Conservation (phyloP, 306 rosid genomes). For the Vigna trinervia region DNA sequence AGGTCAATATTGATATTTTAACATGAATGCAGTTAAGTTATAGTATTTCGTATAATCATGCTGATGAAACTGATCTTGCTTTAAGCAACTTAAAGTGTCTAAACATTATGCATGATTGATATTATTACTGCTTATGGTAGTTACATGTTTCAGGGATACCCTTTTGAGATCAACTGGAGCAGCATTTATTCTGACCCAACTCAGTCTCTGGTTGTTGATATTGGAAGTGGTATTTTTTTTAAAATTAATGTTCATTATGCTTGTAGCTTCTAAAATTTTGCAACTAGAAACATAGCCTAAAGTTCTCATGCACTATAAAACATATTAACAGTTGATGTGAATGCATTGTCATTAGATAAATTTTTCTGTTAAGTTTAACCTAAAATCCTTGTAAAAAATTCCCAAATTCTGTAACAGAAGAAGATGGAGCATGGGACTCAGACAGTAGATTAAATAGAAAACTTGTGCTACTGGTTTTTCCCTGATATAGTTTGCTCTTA, state of each 20-base stretch:
- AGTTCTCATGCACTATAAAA: conserved; percentile 19
- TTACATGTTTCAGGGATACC: conserved; percentile 81
- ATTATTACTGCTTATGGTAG: conserved; percentile 36
- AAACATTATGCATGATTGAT: conserved; percentile 17
- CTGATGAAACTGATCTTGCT: conserved; percentile 31
- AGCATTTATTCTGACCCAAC: conserved; percentile 58
- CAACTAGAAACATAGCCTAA: conserved; percentile 7
- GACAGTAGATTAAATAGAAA: conserved; percentile 2
- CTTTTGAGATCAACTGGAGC: conserved; percentile 78
- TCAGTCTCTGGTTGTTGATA: conserved; percentile 85
- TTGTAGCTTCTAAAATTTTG: conserved; percentile 9
- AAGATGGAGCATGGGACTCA: neutral
- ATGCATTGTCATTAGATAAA: neutral
- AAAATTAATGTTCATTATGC: conserved; percentile 3
- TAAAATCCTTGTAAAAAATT: conserved; percentile 7
- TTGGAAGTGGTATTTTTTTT: conserved; percentile 79
- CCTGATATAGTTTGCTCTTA: conserved; percentile 36
- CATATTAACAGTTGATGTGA: conserved; percentile 28
- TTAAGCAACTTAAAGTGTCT: conserved; percentile 38
- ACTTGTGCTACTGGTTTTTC: conserved; percentile 27
- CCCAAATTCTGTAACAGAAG: conserved; percentile 5
- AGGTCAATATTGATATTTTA: too few species aligned
- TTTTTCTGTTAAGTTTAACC: conserved; percentile 17
- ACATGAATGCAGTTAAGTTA: neutral
- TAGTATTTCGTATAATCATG: conserved; percentile 9